phyloP scores from a whole-genome alignment of 495 filamentous ascomycete genomes.

The Aspergillus sclerotiicarbonarius region DNA sequence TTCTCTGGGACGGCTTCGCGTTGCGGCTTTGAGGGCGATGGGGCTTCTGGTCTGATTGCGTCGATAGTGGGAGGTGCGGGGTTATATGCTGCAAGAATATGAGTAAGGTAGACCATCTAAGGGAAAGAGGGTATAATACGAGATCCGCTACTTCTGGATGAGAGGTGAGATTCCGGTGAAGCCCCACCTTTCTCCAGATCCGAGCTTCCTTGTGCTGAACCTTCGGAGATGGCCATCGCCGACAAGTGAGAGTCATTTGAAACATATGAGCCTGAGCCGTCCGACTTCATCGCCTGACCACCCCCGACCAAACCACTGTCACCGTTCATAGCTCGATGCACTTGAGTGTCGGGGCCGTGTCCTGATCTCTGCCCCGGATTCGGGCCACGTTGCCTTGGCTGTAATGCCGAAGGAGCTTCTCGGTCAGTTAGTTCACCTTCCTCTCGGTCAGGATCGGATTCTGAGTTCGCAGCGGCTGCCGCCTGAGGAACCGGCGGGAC shows the following conservation, averaged over 20 bases:
- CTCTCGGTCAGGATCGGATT: conserved; percentile 45
- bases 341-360: background rate
- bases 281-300: background rate
- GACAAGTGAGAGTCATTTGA: background rate
- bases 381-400: conserved; percentile 7
- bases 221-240: background rate
- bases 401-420: conserved; percentile 43
- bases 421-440: conserved; percentile 75
- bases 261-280: background rate
- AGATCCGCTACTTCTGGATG: conserved; percentile 34
- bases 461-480: conserved; percentile 3
- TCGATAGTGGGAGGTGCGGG: conserved; percentile 28
- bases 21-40: background rate
- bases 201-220: background rate
- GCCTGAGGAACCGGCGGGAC: conserved; percentile 7
- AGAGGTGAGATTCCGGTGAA: conserved; percentile 24
- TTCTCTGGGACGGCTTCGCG: background rate
- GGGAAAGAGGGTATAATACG: conserved; percentile 26
- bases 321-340: background rate
- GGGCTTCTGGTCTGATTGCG: background rate
- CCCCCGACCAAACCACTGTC: background rate
- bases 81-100: conserved; percentile 39
- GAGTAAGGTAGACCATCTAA: conserved; percentile 13
- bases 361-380: background rate
- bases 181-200: conserved; percentile 33